Evolutionary conservation across 148 eudicot species (phyloP), one percentile per base, ranked within the genome.

Genomic region (Bassia scoparia): DNA sequence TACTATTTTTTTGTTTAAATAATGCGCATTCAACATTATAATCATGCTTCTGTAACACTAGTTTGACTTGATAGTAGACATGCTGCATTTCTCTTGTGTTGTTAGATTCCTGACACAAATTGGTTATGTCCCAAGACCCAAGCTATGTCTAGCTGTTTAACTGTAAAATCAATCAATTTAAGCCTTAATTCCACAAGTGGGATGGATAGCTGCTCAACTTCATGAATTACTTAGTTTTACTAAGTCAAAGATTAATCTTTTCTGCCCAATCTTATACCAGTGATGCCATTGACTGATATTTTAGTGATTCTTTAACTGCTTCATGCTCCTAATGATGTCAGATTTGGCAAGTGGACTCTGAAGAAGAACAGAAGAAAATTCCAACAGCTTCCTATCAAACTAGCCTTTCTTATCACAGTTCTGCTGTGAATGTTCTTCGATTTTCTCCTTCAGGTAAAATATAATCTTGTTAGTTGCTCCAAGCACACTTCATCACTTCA

Each of bases 381-480:
- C 96, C 97, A 34, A 70, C 89, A 56, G 93, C 88, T 44, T 69
- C 88, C 61, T 91, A 89, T 77, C 90, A 87, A 49, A 86, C 76
- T 61, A 91, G 88, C 82, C 96, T 95, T 81, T 84, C 93, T 29
- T 91, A 91, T 84, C 98, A 95, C 75, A 86, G 96, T 75, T 83
- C 97, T 70, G 93, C 98, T 24, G 93, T 95, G 35, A 95, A 95
- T 83, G 92, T 79, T 70, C 83, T 95, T 78, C 96, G 98, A 64
- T 95, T 95, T 78, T 83, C 97, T 26, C 97, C 97, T 78, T 85
- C 87, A 30, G 98, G 98, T 89, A 79, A 81, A 80, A 61, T 48
- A 29, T 59, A 23, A 17, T 71, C 72, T 35, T 60, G 29, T 29
- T 23, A 37, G 11, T 61, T n/a, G 46, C 46, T 62, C 52, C 48